Base-by-base conservation (phyloP, 257 asterid genomes). In the Nicotiana noctiflora region DNA sequence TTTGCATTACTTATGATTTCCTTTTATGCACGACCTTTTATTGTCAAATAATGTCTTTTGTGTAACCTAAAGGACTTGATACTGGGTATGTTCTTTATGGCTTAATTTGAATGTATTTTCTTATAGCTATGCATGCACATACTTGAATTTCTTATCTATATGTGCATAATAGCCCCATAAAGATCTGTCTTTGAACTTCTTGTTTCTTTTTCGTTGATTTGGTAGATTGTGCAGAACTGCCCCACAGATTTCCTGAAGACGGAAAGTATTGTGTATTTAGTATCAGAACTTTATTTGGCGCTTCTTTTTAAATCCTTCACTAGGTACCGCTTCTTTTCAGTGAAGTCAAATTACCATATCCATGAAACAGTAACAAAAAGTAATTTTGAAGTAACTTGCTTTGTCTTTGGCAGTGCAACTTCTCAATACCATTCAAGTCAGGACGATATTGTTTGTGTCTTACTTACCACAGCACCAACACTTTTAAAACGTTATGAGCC, bases 191-290 rank as follows among this genome's bases (percentile, higher is more conserved):
- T 63, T 25, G n/a, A 51, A 62, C 75, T 67, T 46, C 72, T 86
- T 70, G 61, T 85, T 68, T 84, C 81, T 87, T 31, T 40, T 84
- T 83, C 81, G 27, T 90, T 86, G 64, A 62, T 83, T 76, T 85
- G 13, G 37, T 91, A 96, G 99, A 93, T 96, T 84, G 85, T 90
- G 89, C 93, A 88, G 86, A 89, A 89, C 72, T 94, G 99, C 85
- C 98, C 99, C 62, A 81, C 84, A 70, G 93, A 92, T 80, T 92
- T 92, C 87, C 88, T 96, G 56, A 90, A 84, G 76, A 83, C 82
- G 27, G 98, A 91, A 84, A 84, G 75, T 56, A 90, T 90, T 76
- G 82, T 92, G 62, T 90, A 81, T 81, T 84, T 92, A 89, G 92
- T 92, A 66, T 80, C 91, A 64, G 99, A 96, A 90, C 90, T 96